Base-by-base conservation (phyloP, 1,284 basidiomycete species). In the Rhodotorula sp. region DNA sequence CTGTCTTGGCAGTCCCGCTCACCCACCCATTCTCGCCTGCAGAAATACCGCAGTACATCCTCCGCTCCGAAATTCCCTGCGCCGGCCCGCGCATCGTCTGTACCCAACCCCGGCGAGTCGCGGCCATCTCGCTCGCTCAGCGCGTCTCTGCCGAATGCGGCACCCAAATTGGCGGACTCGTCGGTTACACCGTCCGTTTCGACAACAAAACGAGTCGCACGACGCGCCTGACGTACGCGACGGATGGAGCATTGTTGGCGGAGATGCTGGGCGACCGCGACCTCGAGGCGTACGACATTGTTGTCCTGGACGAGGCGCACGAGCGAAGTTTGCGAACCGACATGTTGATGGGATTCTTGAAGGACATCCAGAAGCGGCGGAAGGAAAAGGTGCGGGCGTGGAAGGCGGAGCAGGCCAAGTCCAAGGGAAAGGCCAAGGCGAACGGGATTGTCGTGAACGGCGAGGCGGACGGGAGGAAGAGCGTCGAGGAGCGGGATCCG, bases 281-380 rank as follows among this genome's bases (percentile, higher is more conserved):
- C n/a, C 83, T 98, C 59, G 86, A 87, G 64, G 86, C 86, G 57
- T 99, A 98, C 81, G 91, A 90, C 76, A 86, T 95, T 22, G 84
- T 99, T 66, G 86, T 99, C 71, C 88, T 99, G 62, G 95, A 99
- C 79, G 95, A 99, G 79, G 95, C 95, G 4, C 96, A 99, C 82
- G 95, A 99, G 79, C 86, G 95, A 56, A 96, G 94, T 0, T 83
- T 99, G 49, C 86, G 94, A 49, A 98, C 95, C 9, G 95, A 99
- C 81, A 85, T 99, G 68, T 84, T 98, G n/a, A 86, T 99, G 56
- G 90, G 94, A 1, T 90, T 90, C 67, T 84, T 97, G 59, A 98
- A 95, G 81, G 70, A 77, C 24, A 80, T 82, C 5, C 81, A 82
- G 72, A 68, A 69, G 11, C 71, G 78, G 62, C 74, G 82, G 24